Percentiles rank a stretch among this genome's conserved stretches.
Conservation (phyloP, 192 early-diverging fungal species). For the Coemansia sp. region DNA sequence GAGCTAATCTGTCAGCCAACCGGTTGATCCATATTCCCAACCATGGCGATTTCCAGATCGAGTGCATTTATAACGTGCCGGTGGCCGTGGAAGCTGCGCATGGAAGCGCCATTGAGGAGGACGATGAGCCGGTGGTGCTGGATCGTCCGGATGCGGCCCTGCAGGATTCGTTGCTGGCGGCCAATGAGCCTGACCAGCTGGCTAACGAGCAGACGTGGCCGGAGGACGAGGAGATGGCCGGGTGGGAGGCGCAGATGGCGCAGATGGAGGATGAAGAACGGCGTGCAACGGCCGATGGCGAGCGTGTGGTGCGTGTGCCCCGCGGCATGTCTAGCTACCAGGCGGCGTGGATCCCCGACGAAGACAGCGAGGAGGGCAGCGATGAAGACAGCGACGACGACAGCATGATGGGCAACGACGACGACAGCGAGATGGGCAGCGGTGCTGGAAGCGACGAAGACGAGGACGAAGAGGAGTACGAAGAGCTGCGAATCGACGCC, state of each 20-base stretch:
- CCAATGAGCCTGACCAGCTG: conserved; percentile 87
- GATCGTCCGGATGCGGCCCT: conserved; percentile 68
- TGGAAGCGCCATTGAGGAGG: conserved; percentile 47
- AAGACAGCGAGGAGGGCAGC: conserved; percentile 65
- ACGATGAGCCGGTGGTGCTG: conserved; percentile 54
- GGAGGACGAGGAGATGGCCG: conserved; percentile 89
- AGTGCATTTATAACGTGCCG: conserved; percentile 57
- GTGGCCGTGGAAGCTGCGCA: conserved; percentile 29
- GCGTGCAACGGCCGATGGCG: conserved; percentile 12
- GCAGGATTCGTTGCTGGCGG: conserved; percentile 81
- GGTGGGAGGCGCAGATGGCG: conserved; percentile 63
- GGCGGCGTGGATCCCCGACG: conserved; percentile 96
- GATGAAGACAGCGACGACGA: conserved; percentile 41
- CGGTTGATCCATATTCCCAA: conserved; percentile 89
- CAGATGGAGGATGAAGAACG: conserved; percentile 45
- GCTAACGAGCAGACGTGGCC: conserved; percentile 99
- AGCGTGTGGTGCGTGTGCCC: conserved; percentile 75
- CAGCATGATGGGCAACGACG: conserved; percentile 45
- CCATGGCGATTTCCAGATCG: conserved; percentile 93
- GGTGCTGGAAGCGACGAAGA: conserved; percentile 17
- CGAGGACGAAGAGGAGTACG: conserved; percentile 29
- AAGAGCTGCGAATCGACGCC: conserved; percentile 22
- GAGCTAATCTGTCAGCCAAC: conserved; percentile 85
- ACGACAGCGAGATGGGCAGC: conserved; percentile 52
- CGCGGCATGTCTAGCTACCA: conserved; percentile 97